These are phyloP conservation scores for Oryza officinalis DNA, from an alignment of 176 grass and related monocot species.

Conservation along the genomic window DNA sequence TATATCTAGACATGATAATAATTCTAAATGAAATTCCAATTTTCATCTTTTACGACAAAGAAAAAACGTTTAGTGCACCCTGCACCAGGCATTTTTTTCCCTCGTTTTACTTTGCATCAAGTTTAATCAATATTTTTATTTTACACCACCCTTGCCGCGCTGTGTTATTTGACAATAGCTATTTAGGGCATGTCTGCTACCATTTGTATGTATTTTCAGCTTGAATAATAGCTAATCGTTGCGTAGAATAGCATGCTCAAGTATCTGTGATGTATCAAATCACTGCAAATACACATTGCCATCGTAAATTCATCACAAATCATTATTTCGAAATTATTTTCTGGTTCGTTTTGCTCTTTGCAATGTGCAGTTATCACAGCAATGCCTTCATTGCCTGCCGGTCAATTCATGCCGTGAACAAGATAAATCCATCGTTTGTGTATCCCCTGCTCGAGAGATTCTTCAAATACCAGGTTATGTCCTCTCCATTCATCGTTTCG, in stretches of 20 bases:
- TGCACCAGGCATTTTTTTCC: too few species aligned
- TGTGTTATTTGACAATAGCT: too few species aligned
- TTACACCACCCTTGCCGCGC: too few species aligned
- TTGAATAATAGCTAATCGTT: too few species aligned
- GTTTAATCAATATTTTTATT: too few species aligned
- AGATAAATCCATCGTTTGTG: slow-evolving; percentile 61
- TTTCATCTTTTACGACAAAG: too few species aligned
- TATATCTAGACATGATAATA: too few species aligned
- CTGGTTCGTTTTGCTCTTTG: background rate
- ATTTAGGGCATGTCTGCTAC: too few species aligned
- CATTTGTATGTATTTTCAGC: too few species aligned
- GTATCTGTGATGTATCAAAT: background rate
- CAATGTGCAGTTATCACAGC: slow-evolving; percentile 81
- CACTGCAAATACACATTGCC: background rate
- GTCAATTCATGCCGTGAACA: slow-evolving; percentile 70
- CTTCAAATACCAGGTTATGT: slow-evolving; percentile 78
- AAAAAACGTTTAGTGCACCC: too few species aligned
- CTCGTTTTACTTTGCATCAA: too few species aligned
- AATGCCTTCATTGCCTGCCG: slow-evolving; percentile 58
- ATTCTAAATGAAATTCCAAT: too few species aligned
- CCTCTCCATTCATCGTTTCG: background rate
- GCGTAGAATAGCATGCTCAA: background rate
- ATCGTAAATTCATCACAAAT: background rate
- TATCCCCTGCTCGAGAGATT: slow-evolving; percentile 80
- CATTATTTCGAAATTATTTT: background rate